A percentile compares a stretch with the other conserved stretches of the same genome.
These are phyloP conservation scores for Mycena indigotica DNA, from an alignment of 768 basidiomycete genomes.

Conservation along the genomic window DNA sequence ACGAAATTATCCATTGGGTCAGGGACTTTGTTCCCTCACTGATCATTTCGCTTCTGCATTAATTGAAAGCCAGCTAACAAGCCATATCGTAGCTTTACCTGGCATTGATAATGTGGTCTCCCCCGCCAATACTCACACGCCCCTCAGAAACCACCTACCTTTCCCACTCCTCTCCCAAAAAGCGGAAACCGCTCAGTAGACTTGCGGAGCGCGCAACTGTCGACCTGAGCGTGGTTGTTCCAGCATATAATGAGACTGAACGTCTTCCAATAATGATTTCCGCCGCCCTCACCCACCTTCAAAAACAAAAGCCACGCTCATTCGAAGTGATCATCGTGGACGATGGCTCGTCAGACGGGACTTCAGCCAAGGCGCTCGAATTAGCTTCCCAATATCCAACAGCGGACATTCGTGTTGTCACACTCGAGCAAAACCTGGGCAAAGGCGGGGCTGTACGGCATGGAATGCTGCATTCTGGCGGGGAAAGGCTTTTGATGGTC, in stretches of 20 bases:
- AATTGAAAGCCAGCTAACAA: slow-evolving; percentile 1
- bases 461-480: slow-evolving; percentile 83
- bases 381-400: slow-evolving; percentile 59
- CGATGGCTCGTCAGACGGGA: slow-evolving; percentile 84
- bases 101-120: slow-evolving; percentile 74
- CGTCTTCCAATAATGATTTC: slow-evolving; percentile 85
- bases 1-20: slow-evolving; percentile 43
- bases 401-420: slow-evolving; percentile 75
- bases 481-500: slow-evolving; percentile 81
- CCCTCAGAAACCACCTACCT: slow-evolving; percentile 73
- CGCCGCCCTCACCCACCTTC: slow-evolving; percentile 69
- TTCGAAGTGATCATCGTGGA: slow-evolving; percentile 89
- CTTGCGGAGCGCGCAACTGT: slow-evolving; percentile 60
- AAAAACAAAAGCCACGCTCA: slow-evolving; percentile 46
- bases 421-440: slow-evolving; percentile 77
- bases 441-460: slow-evolving; percentile 94
- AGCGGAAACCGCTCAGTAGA: slow-evolving; percentile 56
- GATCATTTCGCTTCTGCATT: slow-evolving; percentile 28
- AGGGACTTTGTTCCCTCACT: slow-evolving; percentile 43
- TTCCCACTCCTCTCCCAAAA: slow-evolving; percentile 53
- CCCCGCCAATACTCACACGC: slow-evolving; percentile 60
- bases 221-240: slow-evolving; percentile 81
- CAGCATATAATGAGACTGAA: slow-evolving; percentile 89
- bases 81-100: slow-evolving; percentile 58
- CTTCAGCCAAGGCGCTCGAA: slow-evolving; percentile 61